These are phyloP conservation scores for Mollisia scopiformis DNA, from an alignment of 2,329 filamentous ascomycete genomes.

Conservation along the genomic window DNA sequence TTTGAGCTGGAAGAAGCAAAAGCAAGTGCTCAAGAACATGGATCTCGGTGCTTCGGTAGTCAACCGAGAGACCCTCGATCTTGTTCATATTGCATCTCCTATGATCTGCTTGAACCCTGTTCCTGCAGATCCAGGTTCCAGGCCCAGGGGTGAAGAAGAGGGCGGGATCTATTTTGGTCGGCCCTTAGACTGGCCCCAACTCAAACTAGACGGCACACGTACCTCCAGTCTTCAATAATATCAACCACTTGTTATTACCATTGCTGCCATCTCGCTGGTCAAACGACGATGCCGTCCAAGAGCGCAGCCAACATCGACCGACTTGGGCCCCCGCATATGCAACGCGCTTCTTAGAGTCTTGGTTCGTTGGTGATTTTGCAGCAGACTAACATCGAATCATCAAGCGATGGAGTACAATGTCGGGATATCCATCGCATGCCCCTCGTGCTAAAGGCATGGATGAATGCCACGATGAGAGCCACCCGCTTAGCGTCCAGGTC, in stretches of 20 bases:
- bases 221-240: background rate
- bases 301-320: background rate
- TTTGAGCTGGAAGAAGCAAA: background rate
- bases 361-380: background rate
- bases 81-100: background rate
- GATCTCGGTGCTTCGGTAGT: background rate
- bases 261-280: background rate
- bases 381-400: background rate
- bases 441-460: background rate
- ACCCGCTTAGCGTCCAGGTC: background rate
- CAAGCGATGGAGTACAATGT: background rate
- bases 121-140: slow-evolving; percentile 5
- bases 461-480: background rate
- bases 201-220: background rate
- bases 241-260: too few relatives aligned
- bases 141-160: background rate
- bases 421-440: background rate
- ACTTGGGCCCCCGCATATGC: background rate
- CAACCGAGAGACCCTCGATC: background rate
- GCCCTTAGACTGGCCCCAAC: background rate
- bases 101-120: slow-evolving; percentile 2
- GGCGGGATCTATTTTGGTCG: slow-evolving; percentile 7
- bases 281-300: background rate
- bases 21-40: background rate
- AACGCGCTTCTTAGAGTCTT: background rate